Evolutionary conservation across 1,139 yeast species (phyloP).

Genomic region (Yamadazyma aaseri): DNA sequence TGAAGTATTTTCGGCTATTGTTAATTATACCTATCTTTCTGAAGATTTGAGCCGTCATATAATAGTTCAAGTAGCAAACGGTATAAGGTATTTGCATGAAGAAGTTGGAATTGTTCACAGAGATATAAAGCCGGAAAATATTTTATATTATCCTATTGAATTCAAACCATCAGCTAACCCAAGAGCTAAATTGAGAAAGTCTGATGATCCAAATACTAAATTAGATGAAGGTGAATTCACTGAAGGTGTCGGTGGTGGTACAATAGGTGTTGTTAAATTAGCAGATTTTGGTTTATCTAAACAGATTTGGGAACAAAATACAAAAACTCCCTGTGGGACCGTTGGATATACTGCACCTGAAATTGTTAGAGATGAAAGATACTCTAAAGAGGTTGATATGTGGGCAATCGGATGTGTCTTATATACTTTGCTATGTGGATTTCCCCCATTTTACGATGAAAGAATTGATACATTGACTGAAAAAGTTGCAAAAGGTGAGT

Average conservation of each 20-base stretch:
- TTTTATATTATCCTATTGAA: constrained; percentile 62
- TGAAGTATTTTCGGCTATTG: constrained; percentile 56
- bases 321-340: constrained; percentile 65
- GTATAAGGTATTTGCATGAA: constrained; percentile 52
- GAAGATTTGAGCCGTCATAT: constrained; percentile 55
- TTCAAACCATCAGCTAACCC: constrained; percentile 41
- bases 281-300: constrained; percentile 62
- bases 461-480: constrained; percentile 54
- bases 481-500: constrained; percentile 60
- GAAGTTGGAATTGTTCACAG: constrained; percentile 58
- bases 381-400: constrained; percentile 62
- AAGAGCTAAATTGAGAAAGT: constrained; percentile 36
- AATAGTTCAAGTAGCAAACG: constrained; percentile 49
- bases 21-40: constrained; percentile 54
- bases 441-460: constrained; percentile 63
- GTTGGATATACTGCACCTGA: constrained; percentile 66
- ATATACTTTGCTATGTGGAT: constrained; percentile 59
- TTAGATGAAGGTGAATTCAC: constrained; percentile 52
- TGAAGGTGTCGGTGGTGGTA: constrained; percentile 50
- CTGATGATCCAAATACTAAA: constrained; percentile 49
- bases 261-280: constrained; percentile 50
- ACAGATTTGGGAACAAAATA: constrained; percentile 55
- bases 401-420: constrained; percentile 66
- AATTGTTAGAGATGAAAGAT: constrained; percentile 56
- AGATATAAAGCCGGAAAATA: constrained; percentile 57